These are phyloP conservation scores for Cutaneotrichosporon cavernicola DNA, from an alignment of 1,284 basidiomycete genomes.

Conservation along the genomic window DNA sequence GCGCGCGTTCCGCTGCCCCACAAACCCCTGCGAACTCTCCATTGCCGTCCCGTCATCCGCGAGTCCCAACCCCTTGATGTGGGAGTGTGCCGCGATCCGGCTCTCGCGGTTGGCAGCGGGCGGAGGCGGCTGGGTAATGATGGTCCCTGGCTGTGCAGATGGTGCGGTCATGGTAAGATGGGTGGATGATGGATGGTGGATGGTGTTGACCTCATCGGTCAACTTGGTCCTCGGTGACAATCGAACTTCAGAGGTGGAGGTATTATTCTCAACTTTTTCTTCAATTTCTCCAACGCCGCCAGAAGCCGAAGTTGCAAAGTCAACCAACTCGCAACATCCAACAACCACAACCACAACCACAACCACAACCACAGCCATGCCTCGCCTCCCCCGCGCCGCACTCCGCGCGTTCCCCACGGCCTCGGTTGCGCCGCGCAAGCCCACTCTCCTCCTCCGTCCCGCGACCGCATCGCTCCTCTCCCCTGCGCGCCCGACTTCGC, in stretches of 20 bases:
- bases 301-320: not conserved
- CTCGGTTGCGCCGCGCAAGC: conserved; percentile 4
- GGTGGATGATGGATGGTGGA: not conserved
- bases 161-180: conserved; percentile 16
- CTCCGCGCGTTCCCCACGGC: conserved; percentile 13
- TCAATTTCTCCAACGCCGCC: conserved; percentile 24
- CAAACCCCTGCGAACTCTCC: conserved; percentile 76
- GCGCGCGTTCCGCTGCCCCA: conserved; percentile 84
- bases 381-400: conserved; percentile 19
- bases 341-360: not conserved
- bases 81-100: conserved; percentile 53
- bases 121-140: conserved; percentile 50
- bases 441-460: conserved; percentile 15
- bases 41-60: conserved; percentile 78
- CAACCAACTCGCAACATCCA: not conserved
- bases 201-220: conserved; percentile 3
- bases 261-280: conserved; percentile 15
- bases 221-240: not conserved
- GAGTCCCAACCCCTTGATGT: conserved; percentile 83
- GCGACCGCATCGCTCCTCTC: conserved; percentile 13
- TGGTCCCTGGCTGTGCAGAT: conserved; percentile 30
- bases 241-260: conserved; percentile 14
- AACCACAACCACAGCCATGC: conserved; percentile 13
- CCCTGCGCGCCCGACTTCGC: conserved; percentile 11
- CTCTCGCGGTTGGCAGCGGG: conserved; percentile 49